phyloP scores from a whole-genome alignment of 129 eudicot species.

The Chrysanthemum seticuspe region DNA sequence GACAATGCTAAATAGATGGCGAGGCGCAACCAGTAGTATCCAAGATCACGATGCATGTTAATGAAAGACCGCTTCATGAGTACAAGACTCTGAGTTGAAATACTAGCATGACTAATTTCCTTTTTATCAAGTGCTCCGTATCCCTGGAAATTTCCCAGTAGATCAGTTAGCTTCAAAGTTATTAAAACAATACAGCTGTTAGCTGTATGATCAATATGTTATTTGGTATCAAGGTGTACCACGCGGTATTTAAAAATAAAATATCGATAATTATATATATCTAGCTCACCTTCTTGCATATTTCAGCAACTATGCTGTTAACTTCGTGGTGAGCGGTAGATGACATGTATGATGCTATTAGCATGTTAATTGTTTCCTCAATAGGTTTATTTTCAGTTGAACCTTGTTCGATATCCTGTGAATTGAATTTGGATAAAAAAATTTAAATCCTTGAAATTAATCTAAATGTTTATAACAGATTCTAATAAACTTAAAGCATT shows the following conservation, averaged over 20 bases:
- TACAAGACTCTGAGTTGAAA: conserved; percentile 53
- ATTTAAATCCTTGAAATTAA: not conserved
- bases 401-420: conserved; percentile 62
- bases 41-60: conserved; percentile 71
- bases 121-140: conserved; percentile 30
- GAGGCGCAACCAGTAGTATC: conserved; percentile 71
- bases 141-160: conserved; percentile 16
- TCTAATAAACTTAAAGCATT: not conserved
- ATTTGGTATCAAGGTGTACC: not conserved
- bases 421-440: not conserved
- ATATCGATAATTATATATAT: not conserved
- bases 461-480: not conserved
- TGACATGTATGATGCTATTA: conserved; percentile 46
- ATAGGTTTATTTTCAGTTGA: conserved; percentile 32
- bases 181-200: no score
- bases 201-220: no score
- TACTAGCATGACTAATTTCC: conserved; percentile 48
- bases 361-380: conserved; percentile 40
- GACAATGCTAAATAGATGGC: conserved; percentile 48
- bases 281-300: conserved; percentile 47
- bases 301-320: conserved; percentile 32
- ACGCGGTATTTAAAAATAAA: not conserved
- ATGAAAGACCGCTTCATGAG: conserved; percentile 55
- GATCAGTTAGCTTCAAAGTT: not conserved
- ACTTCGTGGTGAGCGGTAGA: conserved; percentile 44